Percentiles rank a stretch among this genome's conserved stretches.
phyloP scores from a whole-genome alignment of 805 yeast genomes.

The Sporopachydermia lactativora region DNA sequence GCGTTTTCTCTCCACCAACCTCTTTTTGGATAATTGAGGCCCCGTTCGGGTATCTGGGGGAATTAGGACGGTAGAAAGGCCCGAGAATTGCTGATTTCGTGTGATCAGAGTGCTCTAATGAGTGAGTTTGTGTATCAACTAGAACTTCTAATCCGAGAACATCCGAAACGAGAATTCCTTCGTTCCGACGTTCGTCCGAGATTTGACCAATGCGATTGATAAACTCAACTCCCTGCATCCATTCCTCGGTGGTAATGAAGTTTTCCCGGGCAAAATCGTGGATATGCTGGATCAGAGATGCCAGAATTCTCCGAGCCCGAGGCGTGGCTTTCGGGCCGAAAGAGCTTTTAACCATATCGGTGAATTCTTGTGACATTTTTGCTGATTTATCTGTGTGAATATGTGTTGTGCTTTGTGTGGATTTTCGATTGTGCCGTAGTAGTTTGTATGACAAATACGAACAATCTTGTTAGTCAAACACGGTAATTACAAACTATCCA shows the following conservation, averaged over 20 bases:
- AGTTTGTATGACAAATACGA: no score
- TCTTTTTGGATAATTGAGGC: constrained; percentile 20
- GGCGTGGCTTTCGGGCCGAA: constrained; percentile 19
- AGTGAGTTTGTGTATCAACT: constrained; percentile 21
- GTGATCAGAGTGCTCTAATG: constrained; percentile 11
- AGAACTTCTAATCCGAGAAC: constrained; percentile 21
- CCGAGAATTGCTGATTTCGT: constrained; percentile 22
- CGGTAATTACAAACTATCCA: no score
- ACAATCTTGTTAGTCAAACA: no score
- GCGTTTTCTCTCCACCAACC: constrained; percentile 20
- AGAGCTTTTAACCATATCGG: constrained; percentile 16
- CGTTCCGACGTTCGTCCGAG: constrained; percentile 19
- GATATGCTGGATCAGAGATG: constrained; percentile 20
- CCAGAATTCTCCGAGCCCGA: constrained; percentile 13
- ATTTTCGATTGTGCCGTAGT: no score
- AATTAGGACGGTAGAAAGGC: constrained; percentile 22
- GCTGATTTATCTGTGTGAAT: no score
- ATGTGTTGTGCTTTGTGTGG: no score
- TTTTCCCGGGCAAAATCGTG: constrained; percentile 25
- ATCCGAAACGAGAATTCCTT: constrained; percentile 22
- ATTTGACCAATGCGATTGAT: constrained; percentile 22
- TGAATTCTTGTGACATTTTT: constrained; percentile 17
- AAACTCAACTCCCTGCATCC: constrained; percentile 21
- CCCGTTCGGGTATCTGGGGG: constrained; percentile 19
- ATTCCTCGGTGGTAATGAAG: constrained; percentile 22